Percentiles rank a stretch among this genome's conserved stretches.
Conservation (phyloP, 495 filamentous ascomycete genomes). For the Thermothielavioides terrestris region DNA sequence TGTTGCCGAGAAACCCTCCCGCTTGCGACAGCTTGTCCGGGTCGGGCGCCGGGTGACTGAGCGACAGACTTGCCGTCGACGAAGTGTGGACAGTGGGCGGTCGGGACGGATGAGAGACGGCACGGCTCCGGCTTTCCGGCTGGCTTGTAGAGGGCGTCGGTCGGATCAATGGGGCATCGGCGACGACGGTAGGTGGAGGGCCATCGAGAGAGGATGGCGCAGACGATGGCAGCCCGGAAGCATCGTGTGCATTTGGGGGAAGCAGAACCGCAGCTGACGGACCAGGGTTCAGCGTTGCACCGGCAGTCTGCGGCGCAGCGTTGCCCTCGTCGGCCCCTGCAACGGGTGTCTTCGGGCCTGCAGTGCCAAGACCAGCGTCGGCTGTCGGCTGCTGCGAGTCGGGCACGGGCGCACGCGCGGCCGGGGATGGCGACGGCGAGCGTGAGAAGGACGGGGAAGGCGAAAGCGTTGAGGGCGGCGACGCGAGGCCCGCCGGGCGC, state of each 20-base stretch:
- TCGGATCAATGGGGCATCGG: conserved; percentile 15
- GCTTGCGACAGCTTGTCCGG: conserved; percentile 61
- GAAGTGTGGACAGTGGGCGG: conserved; percentile 52
- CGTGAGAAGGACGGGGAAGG: conserved; percentile 15
- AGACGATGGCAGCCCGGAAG: background rate
- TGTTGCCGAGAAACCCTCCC: conserved; percentile 65
- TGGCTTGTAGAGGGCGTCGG: conserved; percentile 14
- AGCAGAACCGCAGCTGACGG: background rate
- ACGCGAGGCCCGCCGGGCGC: conserved; percentile 9
- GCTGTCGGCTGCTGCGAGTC: background rate
- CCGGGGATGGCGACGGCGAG: conserved; percentile 5
- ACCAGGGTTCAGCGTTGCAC: background rate
- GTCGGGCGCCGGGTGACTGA: conserved; percentile 72
- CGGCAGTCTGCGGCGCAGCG: conserved; percentile 12
- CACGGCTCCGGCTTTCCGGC: conserved; percentile 17
- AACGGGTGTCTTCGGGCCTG: background rate
- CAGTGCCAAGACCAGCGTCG: conserved; percentile 5
- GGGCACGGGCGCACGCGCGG: background rate
- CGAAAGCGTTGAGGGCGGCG: conserved; percentile 16
- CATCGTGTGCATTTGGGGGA: background rate
- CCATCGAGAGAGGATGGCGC: background rate
- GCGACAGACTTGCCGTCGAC: conserved; percentile 46
- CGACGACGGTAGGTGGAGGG: background rate
- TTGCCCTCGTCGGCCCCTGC: background rate
- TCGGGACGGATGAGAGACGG: conserved; percentile 20